Base-by-base conservation (phyloP, 495 filamentous ascomycete species). In the Aspergillus diversus region DNA sequence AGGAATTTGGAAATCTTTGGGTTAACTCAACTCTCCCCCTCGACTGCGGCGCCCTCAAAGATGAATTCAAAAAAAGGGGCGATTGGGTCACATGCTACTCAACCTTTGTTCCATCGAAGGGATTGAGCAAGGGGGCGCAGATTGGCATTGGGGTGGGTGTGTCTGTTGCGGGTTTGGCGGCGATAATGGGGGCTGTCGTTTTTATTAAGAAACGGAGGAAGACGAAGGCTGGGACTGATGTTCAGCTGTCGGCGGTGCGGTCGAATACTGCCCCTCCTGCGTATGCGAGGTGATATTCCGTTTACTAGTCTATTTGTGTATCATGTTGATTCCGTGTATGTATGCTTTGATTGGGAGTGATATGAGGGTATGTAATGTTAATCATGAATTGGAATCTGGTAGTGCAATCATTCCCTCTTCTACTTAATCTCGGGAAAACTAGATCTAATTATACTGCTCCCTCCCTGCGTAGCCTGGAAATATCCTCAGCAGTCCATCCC, bases 21-120 rank as follows among this genome's bases (percentile, higher is more conserved):
- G 42, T 56, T 33, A 8, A 21, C 4, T 56, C 53, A 42, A 27
- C 33, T 33, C 53, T 42, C 13, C 53, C 53, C 33, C 53, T 56
- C 2, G 53, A 56, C 53, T 56, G 53, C 16, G 33, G 12, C 5
- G 5, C 52, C 13, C 27, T 55, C 7, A 32, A 35, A 16, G 32
- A 35, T 15, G 15, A 13, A 35, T 34, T 37, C 31, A 16, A 39
- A 39, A 39, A 39, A 39, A 12, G 12, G 6, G 6, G 6, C 35
- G 35, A 12, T 39, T 39, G 6, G 6, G 6, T 39, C 35, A 39
- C 6, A 6, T 39, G 35, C 35, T 6, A 39, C 6, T 39, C 35
- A 39, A 39, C 35, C 6, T 39, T 39, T 12, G 35, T 39, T 39
- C 6, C 35, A 12, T 39, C 35, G 12, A 6, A 39, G 6, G 35